phyloP scores from a whole-genome alignment of 371 early-diverging fungal genomes.

The Mucor mucedo region DNA sequence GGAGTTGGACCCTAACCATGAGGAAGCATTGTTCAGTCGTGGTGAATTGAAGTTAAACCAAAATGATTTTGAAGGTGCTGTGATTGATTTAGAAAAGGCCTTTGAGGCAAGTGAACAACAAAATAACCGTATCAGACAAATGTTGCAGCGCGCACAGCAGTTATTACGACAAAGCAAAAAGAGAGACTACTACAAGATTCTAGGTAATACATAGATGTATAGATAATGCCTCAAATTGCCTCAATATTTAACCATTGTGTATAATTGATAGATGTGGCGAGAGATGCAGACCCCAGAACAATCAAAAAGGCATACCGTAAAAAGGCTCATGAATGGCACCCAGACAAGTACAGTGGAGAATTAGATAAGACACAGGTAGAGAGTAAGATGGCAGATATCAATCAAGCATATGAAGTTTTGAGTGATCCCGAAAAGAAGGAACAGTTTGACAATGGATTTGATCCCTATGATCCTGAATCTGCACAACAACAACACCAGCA shows the following conservation, averaged over 20 bases:
- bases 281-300: conserved; percentile 75
- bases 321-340: conserved; percentile 87
- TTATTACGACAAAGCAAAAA: conserved; percentile 73
- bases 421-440: conserved; percentile 75
- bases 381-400: conserved; percentile 92
- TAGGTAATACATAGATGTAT: conserved; percentile 51
- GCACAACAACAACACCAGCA: conserved; percentile 44
- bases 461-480: conserved; percentile 87
- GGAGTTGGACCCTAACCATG: conserved; percentile 64
- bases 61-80: conserved; percentile 80
- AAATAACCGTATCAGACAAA: conserved; percentile 62
- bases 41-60: conserved; percentile 71
- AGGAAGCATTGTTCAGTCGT: conserved; percentile 70
- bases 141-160: conserved; percentile 69
- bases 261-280: conserved; percentile 57
- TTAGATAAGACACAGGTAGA: conserved; percentile 77
- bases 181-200: conserved; percentile 93
- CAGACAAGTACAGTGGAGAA: conserved; percentile 90
- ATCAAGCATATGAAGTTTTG: conserved; percentile 92
- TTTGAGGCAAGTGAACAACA: conserved; percentile 64
- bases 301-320: conserved; percentile 95
- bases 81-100: conserved; percentile 73
- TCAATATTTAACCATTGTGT: conserved; percentile 31
- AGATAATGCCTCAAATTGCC: not conserved
- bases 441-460: conserved; percentile 90